phyloP scores from a whole-genome alignment of 2,329 filamentous ascomycete species.

The Scedosporium apiospermum region DNA sequence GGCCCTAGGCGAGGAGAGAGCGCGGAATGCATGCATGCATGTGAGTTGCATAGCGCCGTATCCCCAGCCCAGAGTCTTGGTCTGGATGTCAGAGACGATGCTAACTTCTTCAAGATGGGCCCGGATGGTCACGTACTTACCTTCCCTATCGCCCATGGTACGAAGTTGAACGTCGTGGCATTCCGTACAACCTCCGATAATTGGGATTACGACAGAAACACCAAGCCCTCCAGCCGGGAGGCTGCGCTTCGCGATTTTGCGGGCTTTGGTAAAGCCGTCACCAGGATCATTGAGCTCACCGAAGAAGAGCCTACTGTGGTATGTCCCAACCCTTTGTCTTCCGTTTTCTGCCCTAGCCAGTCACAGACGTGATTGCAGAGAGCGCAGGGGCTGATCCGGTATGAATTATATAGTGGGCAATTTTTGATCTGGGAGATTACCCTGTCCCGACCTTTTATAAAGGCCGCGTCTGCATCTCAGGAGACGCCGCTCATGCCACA shows the following conservation, averaged over 20 bases:
- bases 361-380: too few relatives aligned
- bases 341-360: too few relatives aligned
- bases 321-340: conserved; percentile 7
- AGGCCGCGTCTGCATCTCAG: conserved; percentile 38
- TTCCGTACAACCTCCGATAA: conserved; percentile 22
- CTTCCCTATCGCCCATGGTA: conserved; percentile 46
- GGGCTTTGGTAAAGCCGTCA: conserved; percentile 21
- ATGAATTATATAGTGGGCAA: conserved; percentile 25
- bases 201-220: conserved; percentile 17
- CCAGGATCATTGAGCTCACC: conserved; percentile 19
- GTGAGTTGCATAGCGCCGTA: conserved; percentile 9
- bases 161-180: conserved; percentile 46
- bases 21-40: conserved; percentile 18
- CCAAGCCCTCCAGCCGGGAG: conserved; percentile 17
- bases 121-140: conserved; percentile 46
- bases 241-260: conserved; percentile 25
- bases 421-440: conserved; percentile 35
- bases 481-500: conserved; percentile 55
- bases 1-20: conserved; percentile 30
- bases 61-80: too few relatives aligned
- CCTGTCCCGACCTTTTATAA: conserved; percentile 31
- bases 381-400: too few relatives aligned
- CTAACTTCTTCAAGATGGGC: conserved; percentile 22
- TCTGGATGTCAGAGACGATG: background rate
- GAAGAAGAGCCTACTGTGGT: conserved; percentile 19